Evolutionary conservation across 2,329 filamentous ascomycete genomes (phyloP).

Genomic region (Fusarium lateritium): DNA sequence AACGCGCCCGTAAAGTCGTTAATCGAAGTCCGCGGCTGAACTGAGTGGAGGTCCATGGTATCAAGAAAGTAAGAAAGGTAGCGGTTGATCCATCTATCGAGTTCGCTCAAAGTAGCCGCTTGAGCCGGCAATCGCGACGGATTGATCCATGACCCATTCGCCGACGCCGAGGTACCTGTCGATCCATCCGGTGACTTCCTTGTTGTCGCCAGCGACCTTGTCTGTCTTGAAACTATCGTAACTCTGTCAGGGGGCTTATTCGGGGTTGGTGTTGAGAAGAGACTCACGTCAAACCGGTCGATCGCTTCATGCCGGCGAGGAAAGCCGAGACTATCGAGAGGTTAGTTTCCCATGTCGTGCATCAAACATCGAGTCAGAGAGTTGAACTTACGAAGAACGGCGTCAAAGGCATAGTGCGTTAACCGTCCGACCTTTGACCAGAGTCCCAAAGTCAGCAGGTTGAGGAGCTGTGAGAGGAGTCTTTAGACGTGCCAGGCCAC

Average conservation of each 20-base stretch:
- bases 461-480: conserved; percentile 67
- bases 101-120: conserved; percentile 93
- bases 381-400: conserved; percentile 81
- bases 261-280: not conserved
- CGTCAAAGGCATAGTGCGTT: conserved; percentile 96
- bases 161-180: conserved; percentile 94
- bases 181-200: conserved; percentile 88
- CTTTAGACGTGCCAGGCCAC: conserved; percentile 54
- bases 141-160: conserved; percentile 99
- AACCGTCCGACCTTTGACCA: conserved; percentile 89
- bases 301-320: conserved; percentile 96
- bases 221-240: conserved; percentile 86
- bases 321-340: conserved; percentile 85
- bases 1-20: conserved; percentile 31
- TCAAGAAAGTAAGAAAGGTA: conserved; percentile 27
- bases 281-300: conserved; percentile 96
- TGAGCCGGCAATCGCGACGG: conserved; percentile 89
- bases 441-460: conserved; percentile 78
- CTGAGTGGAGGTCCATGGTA: conserved; percentile 36
- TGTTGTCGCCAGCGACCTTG: conserved; percentile 82
- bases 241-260: conserved; percentile 41
- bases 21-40: conserved; percentile 18
- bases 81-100: conserved; percentile 65
- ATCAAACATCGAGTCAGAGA: not conserved
- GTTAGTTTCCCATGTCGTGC: conserved; percentile 11